Conservation (phyloP, 2,329 filamentous ascomycete species). For the Seiridium cupressi region DNA sequence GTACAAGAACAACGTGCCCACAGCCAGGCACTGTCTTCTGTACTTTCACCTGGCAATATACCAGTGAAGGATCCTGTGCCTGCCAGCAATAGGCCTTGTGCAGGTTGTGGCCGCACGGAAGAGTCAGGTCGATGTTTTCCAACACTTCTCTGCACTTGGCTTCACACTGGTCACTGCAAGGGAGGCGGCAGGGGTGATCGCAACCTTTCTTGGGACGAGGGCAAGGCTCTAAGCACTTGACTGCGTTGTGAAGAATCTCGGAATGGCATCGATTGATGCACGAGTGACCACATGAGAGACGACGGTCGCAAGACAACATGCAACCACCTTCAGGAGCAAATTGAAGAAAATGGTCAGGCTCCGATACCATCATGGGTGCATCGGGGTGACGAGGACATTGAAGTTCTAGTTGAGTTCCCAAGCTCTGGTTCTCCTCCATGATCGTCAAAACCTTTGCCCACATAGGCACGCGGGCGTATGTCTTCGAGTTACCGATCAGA, state of each 20-base stretch:
- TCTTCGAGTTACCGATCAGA: conserved; percentile 65
- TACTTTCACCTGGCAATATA: conserved; percentile 49
- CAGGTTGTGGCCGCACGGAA: conserved; percentile 42
- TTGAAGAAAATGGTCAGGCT: conserved; percentile 55
- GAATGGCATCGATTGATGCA: conserved; percentile 48
- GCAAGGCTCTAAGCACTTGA: conserved; percentile 44
- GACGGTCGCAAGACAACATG: conserved; percentile 43
- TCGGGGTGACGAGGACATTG: conserved; percentile 61
- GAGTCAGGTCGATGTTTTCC: conserved; percentile 20
- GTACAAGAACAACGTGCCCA: conserved; percentile 46
- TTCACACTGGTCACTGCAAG: conserved; percentile 43
- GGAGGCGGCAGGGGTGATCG: conserved; percentile 39
- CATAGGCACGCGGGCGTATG: conserved; percentile 57
- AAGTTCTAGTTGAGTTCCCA: conserved; percentile 52
- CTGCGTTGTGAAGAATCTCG: conserved; percentile 41
- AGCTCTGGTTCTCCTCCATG: conserved; percentile 39
- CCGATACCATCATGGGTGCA: conserved; percentile 44
- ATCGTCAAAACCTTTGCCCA: conserved; percentile 59
- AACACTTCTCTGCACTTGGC: conserved; percentile 33
- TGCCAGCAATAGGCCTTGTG: conserved; percentile 33
- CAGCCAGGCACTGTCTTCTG: conserved; percentile 52
- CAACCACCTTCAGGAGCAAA: conserved; percentile 65
- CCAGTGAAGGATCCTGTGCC: conserved; percentile 38
- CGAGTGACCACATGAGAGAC: conserved; percentile 46
- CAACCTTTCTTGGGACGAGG: conserved; percentile 39